Evolutionary conservation across 139 green algal species (phyloP), one percentile per base, ranked within the genome.

Genomic region (Coccomyxa sp.): DNA sequence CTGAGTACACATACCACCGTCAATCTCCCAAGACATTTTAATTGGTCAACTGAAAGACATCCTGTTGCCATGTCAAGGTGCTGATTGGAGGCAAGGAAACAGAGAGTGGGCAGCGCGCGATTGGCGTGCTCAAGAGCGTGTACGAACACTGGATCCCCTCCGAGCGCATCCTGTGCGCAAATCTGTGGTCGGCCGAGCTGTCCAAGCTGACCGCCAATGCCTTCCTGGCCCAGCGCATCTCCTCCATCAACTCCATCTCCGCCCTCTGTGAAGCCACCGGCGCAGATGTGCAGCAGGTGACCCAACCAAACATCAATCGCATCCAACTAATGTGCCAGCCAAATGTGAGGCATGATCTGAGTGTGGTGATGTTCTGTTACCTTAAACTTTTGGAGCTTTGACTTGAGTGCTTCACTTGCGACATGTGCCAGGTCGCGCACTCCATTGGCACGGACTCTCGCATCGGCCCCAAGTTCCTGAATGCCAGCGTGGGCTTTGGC

Each of bases 151-250:
- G 97, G 97, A 90, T 99, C 13, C 96, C 97, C 28, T 58, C 86
- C 15, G 95, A 98, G 84, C 92, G 93, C 82, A 97, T 99, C 81
- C 90, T 99, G 80, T 93, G 88, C 59, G 71, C 96, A 84, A 99
- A 99, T 91, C 91, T 99, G 81, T 98, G 95, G 95, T 95, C 92
- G 31, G 97, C 97, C 10, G 97, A 99, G 94, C 93, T 99, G 59
- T 95, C 96, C 66, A 99, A 99, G 95, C 91, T 99, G 21, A 96
- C 95, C 7, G 97, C 97, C 84, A 99, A 98, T 83, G 97, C 97
- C 66, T 98, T 99, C 86, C 93, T 98, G 77, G 97, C 97, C 14
- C 97, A 99, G 91, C 91, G 97, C 83, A 99, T 99, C 81, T 98
- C 94, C 28, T 99, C 96, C 79, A 94, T 99, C 87, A 99, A 99